These are phyloP conservation scores for Lactifluus echinatus DNA, from an alignment of 768 basidiomycete genomes.

Conservation along the genomic window DNA sequence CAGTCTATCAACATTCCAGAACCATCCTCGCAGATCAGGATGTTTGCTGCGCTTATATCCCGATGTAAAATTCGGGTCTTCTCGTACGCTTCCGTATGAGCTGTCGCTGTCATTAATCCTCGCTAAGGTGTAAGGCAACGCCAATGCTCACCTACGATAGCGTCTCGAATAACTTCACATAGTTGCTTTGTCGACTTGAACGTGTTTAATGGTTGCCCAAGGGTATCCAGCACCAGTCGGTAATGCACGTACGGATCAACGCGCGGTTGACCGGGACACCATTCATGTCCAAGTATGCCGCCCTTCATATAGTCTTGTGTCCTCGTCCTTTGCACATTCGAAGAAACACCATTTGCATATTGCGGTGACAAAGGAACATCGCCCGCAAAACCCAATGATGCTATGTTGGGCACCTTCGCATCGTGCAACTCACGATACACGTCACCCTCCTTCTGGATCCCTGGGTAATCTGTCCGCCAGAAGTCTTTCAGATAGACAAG, in stretches of 20 bases:
- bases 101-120: not conserved
- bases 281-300: not conserved
- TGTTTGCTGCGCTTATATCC: constrained; percentile 2
- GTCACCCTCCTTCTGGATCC: not conserved
- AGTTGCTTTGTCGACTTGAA: constrained; percentile 3
- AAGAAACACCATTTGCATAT: not conserved
- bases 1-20: constrained; percentile 1
- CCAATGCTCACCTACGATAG: not conserved
- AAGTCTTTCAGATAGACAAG: not conserved
- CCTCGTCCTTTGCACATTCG: not conserved
- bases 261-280: not conserved
- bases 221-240: not conserved
- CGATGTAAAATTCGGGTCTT: constrained; percentile 1
- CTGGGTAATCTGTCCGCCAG: not conserved
- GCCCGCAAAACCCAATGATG: not conserved
- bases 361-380: not conserved
- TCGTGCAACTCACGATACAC: not conserved
- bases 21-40: not conserved
- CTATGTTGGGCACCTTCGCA: not conserved
- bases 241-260: not conserved
- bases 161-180: not conserved
- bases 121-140: not conserved
- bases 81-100: not conserved
- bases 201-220: not conserved
- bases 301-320: not conserved